phyloP scores from a whole-genome alignment of 805 yeast genomes.

The Suhomyces vadensis region DNA sequence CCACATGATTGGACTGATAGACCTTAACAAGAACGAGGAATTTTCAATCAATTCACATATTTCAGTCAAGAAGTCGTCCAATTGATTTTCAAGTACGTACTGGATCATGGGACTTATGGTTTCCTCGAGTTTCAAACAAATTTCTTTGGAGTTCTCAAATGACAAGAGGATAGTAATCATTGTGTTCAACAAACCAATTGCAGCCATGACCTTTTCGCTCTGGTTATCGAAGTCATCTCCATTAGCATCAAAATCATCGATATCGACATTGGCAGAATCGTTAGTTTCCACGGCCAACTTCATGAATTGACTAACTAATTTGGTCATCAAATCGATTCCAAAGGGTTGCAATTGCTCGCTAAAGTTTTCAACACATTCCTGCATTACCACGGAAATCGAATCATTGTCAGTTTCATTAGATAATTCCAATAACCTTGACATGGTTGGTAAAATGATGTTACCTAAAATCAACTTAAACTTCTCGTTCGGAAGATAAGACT shows the following conservation, averaged over 20 bases:
- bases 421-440: constrained; percentile 73
- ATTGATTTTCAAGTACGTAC: constrained; percentile 61
- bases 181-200: constrained; percentile 77
- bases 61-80: constrained; percentile 77
- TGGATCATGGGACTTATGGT: constrained; percentile 69
- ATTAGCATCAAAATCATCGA: constrained; percentile 27
- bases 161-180: constrained; percentile 78
- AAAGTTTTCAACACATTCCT: constrained; percentile 89
- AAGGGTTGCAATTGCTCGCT: constrained; percentile 68
- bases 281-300: constrained; percentile 42
- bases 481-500: constrained; percentile 66
- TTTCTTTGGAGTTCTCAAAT: constrained; percentile 74
- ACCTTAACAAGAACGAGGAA: constrained; percentile 38
- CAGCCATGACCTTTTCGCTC: constrained; percentile 79
- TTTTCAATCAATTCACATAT: constrained; percentile 67
- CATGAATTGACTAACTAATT: constrained; percentile 28
- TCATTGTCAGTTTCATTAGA: constrained; percentile 86
- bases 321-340: constrained; percentile 29
- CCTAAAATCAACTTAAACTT: constrained; percentile 70
- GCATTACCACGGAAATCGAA: constrained; percentile 85
- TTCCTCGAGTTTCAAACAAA: constrained; percentile 64
- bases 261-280: constrained; percentile 48
- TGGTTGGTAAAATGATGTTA: constrained; percentile 69
- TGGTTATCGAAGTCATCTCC: constrained; percentile 19
- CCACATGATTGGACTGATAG: constrained; percentile 72